Percentiles rank a stretch among this genome's conserved stretches.
These are phyloP conservation scores for Dryadomyces sulphureus DNA, from an alignment of 2,329 filamentous ascomycete genomes.

Conservation along the genomic window DNA sequence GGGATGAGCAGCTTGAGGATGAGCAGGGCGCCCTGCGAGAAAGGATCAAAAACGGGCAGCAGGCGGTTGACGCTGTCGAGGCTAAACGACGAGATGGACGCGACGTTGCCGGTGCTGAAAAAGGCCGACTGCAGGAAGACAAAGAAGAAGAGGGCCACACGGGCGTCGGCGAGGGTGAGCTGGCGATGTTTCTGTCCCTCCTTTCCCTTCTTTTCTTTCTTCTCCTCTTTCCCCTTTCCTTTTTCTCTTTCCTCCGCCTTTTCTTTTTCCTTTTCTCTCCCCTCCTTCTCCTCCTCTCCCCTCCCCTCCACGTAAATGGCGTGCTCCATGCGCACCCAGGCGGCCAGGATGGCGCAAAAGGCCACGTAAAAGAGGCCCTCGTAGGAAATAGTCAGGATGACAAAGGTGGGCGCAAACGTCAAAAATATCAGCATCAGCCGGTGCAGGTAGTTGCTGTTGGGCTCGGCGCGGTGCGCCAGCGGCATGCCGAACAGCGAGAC, in stretches of 20 bases:
- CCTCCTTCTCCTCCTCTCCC: neutral
- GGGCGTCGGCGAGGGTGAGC: constrained; percentile 67
- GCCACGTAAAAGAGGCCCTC: constrained; percentile 92
- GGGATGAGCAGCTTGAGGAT: constrained; percentile 85
- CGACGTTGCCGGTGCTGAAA: constrained; percentile 93
- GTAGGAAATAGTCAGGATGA: constrained; percentile 93
- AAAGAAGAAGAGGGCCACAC: constrained; percentile 88
- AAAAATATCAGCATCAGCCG: constrained; percentile 80
- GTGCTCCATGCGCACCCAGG: constrained; percentile 88
- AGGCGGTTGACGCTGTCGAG: constrained; percentile 80
- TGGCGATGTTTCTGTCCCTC: constrained; percentile 31
- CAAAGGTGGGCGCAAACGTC: constrained; percentile 82
- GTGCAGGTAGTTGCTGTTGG: constrained; percentile 81
- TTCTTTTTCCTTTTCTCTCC: neutral
- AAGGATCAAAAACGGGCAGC: constrained; percentile 84
- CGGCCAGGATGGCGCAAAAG: constrained; percentile 68
- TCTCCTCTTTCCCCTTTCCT: neutral
- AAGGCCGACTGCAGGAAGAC: constrained; percentile 89
- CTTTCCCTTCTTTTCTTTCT: constrained; percentile 11
- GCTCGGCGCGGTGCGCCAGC: constrained; percentile 63
- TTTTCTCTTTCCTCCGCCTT: neutral
- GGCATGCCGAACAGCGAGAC: constrained; percentile 59
- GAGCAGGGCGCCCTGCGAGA: constrained; percentile 76
- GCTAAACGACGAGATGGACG: constrained; percentile 84
- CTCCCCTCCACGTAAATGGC: constrained; percentile 37